These are phyloP conservation scores for Aspergillus bridgeri DNA, from an alignment of 495 filamentous ascomycete species.

Conservation along the genomic window DNA sequence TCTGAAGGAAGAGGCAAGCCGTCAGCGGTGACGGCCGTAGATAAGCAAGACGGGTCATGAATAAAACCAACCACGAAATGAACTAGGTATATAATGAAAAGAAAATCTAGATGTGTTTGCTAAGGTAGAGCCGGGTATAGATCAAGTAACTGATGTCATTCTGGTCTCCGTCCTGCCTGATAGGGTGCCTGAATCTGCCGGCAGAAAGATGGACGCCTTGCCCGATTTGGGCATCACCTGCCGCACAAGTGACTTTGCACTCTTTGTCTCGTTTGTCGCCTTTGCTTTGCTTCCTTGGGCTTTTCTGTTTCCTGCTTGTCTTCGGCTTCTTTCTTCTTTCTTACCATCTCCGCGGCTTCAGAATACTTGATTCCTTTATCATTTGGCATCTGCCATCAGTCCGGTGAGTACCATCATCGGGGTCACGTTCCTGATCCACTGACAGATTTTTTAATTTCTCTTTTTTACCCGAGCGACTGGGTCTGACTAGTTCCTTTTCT, in stretches of 20 bases:
- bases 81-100: neutral
- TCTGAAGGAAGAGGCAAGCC: conserved; percentile 37
- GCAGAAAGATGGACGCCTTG: conserved; percentile 4
- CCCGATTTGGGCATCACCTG: conserved; percentile 1
- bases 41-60: neutral
- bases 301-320: too few relatives aligned
- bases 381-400: neutral
- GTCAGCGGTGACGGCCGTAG: neutral
- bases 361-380: too few relatives aligned
- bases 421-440: neutral
- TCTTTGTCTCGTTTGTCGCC: too few relatives aligned
- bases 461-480: conserved; percentile 15
- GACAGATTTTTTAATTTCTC: neutral
- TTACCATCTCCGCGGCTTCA: too few relatives aligned
- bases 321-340: neutral
- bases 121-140: too few relatives aligned
- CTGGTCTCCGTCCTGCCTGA: too few relatives aligned
- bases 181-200: conserved; percentile 8
- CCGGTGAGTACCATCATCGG: conserved; percentile 1
- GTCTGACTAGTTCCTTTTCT: neutral
- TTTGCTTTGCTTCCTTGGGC: too few relatives aligned
- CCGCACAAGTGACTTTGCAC: neutral
- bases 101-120: too few relatives aligned
- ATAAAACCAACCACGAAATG: neutral
- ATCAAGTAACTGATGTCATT: too few relatives aligned